Evolutionary conservation across 495 filamentous ascomycete genomes (phyloP), one percentile per base, ranked within the genome.

Genomic region (Penicillium coprophilum): DNA sequence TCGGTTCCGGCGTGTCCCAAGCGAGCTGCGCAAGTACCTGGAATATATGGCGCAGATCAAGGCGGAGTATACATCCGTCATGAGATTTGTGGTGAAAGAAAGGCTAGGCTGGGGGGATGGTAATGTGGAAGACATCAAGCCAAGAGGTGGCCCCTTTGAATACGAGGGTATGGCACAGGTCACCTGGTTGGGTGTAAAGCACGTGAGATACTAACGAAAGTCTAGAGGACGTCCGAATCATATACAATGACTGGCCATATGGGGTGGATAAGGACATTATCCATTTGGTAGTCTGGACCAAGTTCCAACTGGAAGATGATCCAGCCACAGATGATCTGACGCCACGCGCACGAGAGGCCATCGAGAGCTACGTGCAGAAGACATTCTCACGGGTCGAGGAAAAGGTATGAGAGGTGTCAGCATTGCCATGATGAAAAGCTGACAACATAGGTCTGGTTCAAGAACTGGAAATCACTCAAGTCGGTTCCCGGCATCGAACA

Each of bases 161-260:
- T 72, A 71, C 58, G 63, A 79, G 50, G 79, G 80, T 83, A 70
- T 28, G 72, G 62, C 12, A 38, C 36, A 28, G 32, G 34, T 46
- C 17, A 24, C 39, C 46, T 28, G 20, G 21, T 15, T 39, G 5
- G 31, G 12, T 19, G 23, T 60, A 19, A 53, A 53, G 28, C 15
- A 43, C 34, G 30, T 28, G 34, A 27, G 30, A 39, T 12, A 21
- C 45, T 58, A 15, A 51, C 39, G 19, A n/a, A 32, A 43, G 30
- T 32, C 36, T 49, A 84, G 87, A 86, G 49, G 88, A 95, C 61
- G 66, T 87, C 64, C 88, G 86, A 58, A 84, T 93, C 38, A 69
- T 95, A 19, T 83, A 83, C 72, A 96, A 96, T 64, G 91, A 96
- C 77, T 96, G 91, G 90, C 91, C 91, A 3, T 96, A 96, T 61